phyloP scores from a whole-genome alignment of 2,329 filamentous ascomycete species.

The Botrytis sinoallii region DNA sequence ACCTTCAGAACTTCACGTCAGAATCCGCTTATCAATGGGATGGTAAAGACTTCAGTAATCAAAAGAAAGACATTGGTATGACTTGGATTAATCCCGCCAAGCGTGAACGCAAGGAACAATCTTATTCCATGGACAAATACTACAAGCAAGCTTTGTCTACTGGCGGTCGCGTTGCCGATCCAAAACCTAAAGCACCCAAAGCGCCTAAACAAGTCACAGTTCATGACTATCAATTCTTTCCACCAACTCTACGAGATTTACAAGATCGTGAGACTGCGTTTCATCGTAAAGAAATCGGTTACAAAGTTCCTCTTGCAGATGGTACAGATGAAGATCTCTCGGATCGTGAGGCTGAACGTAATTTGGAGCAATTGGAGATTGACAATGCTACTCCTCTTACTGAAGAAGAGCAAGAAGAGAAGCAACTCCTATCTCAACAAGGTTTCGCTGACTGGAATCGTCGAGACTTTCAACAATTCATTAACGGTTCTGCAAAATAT shows the following conservation, averaged over 20 bases:
- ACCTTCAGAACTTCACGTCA: slow-evolving; percentile 95
- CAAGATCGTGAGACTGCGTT: slow-evolving; percentile 96
- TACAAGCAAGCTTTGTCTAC: slow-evolving; percentile 88
- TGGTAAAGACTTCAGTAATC: slow-evolving; percentile 87
- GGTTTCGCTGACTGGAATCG: slow-evolving; percentile 96
- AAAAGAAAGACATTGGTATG: slow-evolving; percentile 88
- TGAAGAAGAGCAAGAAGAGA: slow-evolving; percentile 85
- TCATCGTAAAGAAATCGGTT: slow-evolving; percentile 93
- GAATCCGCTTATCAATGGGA: slow-evolving; percentile 99
- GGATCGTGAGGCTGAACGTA: slow-evolving; percentile 82
- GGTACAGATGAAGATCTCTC: slow-evolving; percentile 83
- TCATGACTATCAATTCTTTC: slow-evolving; percentile 98
- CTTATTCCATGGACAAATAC: slow-evolving; percentile 98
- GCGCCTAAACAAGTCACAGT: slow-evolving; percentile 89
- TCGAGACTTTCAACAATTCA: slow-evolving; percentile 95
- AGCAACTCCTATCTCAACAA: slow-evolving; percentile 73
- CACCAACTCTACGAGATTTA: slow-evolving; percentile 74
- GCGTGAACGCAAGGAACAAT: slow-evolving; percentile 96
- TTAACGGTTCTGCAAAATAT: slow-evolving; percentile 92
- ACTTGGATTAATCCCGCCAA: slow-evolving; percentile 98
- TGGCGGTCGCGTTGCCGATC: slow-evolving; percentile 72
- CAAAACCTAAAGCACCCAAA: slow-evolving; percentile 92
- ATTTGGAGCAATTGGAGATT: slow-evolving; percentile 85
- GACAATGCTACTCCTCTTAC: slow-evolving; percentile 86
- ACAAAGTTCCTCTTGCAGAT: slow-evolving; percentile 87